Base-by-base conservation (phyloP, 2,329 filamentous ascomycete species). In the Stachybotrys elegans region DNA sequence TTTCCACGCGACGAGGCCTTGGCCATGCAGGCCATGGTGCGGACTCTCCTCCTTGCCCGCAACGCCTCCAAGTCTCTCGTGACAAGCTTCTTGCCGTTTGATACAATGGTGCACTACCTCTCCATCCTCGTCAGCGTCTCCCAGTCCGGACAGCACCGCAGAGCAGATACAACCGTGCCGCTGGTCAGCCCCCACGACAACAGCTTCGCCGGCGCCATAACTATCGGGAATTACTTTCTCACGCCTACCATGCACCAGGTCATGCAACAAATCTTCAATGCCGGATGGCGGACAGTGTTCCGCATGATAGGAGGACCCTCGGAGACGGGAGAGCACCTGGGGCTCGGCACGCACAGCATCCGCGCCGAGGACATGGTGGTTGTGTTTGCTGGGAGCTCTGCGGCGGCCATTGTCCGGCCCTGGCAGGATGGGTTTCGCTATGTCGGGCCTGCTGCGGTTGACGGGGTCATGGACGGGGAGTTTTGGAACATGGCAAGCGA, bases 401-500 rank as follows among this genome's bases (percentile, higher is more conserved):
- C 22, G 7, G 38, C 38, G 38, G 38, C 38, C 14, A 19, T 40
- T 12, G 13, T 40, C 11, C 38, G 38, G 13, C 38, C 38, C 12
- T 29, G 19, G 13, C 11, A 40, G 38, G 38, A 40, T 29, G 38
- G 38, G 5, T 40, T 27, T 23, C 38, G 22, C 3, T 40, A 40
- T 17, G 23, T 40, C 9, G 38, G 38, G 4, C 22, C 38, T 6
- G 38, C 38, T 5, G 14, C 38, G 16, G 22, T 40, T 6, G 22
- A 40, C 23, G 38, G 38, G 22, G n/a, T 40, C 14, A 40, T 40
- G 38, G 22, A 40, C 20, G 38, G 38, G 14, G 38, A 40, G 23
- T 40, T 40, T 13, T 40, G 38, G 38, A n/a, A 22, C 16, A 12
- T 6, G 4, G 22, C 22, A 7, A 17, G 22, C 7, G 38, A 40